Percentiles rank a stretch among this genome's conserved stretches.
Evolutionary conservation across 495 filamentous ascomycete species (phyloP).

Genomic region (Penicillium bovifimosum): DNA sequence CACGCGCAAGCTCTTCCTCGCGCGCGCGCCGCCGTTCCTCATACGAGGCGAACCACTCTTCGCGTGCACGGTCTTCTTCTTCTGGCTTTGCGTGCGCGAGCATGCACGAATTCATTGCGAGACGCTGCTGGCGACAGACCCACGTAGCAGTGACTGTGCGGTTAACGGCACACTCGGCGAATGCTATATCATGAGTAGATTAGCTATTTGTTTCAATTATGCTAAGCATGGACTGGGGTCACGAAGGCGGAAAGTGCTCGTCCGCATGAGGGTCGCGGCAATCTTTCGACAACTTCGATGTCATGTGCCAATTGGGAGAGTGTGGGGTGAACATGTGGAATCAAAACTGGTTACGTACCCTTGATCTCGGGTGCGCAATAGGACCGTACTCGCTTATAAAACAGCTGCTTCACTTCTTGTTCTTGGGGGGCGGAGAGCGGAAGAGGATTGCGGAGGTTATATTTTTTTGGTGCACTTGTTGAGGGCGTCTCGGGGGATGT

Average conservation of each 20-base stretch:
- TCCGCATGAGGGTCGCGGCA: background rate
- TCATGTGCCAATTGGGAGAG: background rate
- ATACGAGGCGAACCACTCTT: conserved; percentile 83
- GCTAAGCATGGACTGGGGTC: background rate
- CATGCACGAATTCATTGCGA: conserved; percentile 94
- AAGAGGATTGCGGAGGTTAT: conserved; percentile 67
- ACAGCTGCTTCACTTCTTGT: conserved; percentile 82
- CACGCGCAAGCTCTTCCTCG: conserved; percentile 51
- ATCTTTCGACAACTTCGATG: background rate
- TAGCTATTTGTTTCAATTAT: background rate
- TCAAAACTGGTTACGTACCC: conserved; percentile 45
- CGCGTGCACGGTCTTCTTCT: conserved; percentile 81
- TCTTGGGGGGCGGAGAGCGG: conserved; percentile 92
- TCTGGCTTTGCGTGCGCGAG: conserved; percentile 71
- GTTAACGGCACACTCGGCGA: conserved; percentile 81
- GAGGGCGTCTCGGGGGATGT: conserved; percentile 18
- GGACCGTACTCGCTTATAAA: conserved; percentile 76
- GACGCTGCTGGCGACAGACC: conserved; percentile 70
- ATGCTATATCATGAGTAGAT: conserved; percentile 47
- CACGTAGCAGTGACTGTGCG: conserved; percentile 83
- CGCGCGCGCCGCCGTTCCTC: conserved; percentile 58
- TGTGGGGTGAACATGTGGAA: background rate
- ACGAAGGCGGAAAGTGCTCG: background rate
- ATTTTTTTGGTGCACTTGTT: conserved; percentile 20
- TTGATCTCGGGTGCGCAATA: conserved; percentile 82